Base-by-base conservation (phyloP, 169 alveolate species). In the Plasmodium gonderi region DNA sequence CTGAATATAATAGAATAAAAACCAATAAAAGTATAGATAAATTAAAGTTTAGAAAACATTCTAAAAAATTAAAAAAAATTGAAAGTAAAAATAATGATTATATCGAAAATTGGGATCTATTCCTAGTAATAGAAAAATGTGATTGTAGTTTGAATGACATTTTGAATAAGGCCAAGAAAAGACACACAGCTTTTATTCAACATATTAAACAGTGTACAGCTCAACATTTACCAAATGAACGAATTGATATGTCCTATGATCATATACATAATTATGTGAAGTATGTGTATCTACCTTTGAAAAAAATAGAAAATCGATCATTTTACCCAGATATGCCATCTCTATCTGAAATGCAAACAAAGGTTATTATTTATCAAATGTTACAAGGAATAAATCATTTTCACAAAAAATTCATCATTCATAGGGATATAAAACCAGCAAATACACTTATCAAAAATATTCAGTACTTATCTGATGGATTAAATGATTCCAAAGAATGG, bases 401-500 rank as follows among this genome's bases (percentile, higher is more conserved):
- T 17, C 97, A 95, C 64, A 94, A 95, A 29, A 76, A 95, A 47
- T 92, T 96, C 31, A 91, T 95, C 1, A 95, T 95, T n/a, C 97
- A 95, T 74, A 60, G 97, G 42, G 97, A 95, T 83, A 95, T 95
- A 3, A 95, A 95, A 69, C 97, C 97, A 0, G 96, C 95, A n/a
- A 95, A 95, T 83, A 95, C 95, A 1, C 95, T 95, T n/a, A 93
- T 95, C 23, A 90, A 95, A 94, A 89, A 95, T 91, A 90, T 45
- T 33, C 77, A 80, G 12, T 80, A 90, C 42, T 67, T 90, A 54
- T 69, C 94, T 4, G 91, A 90, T 65, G 94, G 91, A 3, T 38
- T 90, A 8, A 90, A 79, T 74, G 91, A 80, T 69, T 64, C 91
- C 3, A 90, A 80, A 54, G 94, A 79, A 49, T 90, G 91, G 91